Percentiles rank a stretch among this genome's conserved stretches.
phyloP scores from a whole-genome alignment of 768 basidiomycete genomes.

The Dacryopinax spathularia region DNA sequence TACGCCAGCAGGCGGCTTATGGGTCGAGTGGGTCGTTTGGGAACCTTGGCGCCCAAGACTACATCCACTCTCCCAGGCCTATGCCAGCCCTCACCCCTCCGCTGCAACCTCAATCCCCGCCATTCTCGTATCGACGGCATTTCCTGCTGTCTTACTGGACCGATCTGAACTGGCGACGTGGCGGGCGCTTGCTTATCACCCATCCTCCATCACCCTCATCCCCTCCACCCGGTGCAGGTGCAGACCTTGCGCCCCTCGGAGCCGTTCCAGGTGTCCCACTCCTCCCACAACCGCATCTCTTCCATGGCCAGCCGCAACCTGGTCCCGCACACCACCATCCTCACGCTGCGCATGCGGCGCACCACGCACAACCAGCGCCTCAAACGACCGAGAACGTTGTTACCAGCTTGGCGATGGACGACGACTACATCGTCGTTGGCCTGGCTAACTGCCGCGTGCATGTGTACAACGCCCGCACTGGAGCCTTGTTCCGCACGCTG shows the following conservation, averaged over 20 bases:
- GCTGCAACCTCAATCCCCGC: background rate
- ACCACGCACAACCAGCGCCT: slow-evolving; percentile 15
- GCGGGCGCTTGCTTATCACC: slow-evolving; percentile 11
- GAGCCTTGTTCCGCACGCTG: slow-evolving; percentile 60
- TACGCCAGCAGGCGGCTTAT: background rate
- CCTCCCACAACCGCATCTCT: background rate
- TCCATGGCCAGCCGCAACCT: background rate
- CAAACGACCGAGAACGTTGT: slow-evolving; percentile 49
- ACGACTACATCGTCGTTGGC: slow-evolving; percentile 73
- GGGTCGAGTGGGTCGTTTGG: background rate
- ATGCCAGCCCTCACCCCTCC: background rate
- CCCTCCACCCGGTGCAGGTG: background rate
- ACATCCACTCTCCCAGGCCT: background rate
- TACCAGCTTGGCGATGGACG: slow-evolving; percentile 74
- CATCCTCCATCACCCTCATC: background rate
- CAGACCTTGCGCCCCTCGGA: background rate
- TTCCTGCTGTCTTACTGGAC: slow-evolving; percentile 63
- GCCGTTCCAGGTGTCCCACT: background rate
- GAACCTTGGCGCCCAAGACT: background rate
- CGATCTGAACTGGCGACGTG: slow-evolving; percentile 34
- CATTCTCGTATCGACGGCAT: slow-evolving; percentile 49
- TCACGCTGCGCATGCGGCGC: no score
- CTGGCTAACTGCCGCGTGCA: slow-evolving; percentile 76
- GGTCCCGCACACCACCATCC: background rate
- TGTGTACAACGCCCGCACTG: slow-evolving; percentile 67